Conservation (phyloP, 2,329 filamentous ascomycete genomes). For the Aspergillus costaricaensis region DNA sequence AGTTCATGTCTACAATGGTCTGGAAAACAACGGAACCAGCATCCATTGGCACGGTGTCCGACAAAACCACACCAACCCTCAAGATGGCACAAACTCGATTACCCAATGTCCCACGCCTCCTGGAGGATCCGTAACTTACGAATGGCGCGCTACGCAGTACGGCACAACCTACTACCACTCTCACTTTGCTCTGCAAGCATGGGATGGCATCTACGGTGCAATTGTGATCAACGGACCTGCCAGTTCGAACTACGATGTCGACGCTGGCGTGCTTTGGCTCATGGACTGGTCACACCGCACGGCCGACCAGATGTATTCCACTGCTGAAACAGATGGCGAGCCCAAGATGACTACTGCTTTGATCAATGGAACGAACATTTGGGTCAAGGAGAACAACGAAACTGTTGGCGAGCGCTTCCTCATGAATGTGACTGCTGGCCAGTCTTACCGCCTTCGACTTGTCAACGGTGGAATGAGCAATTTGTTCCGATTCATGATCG, state of each 20-base stretch:
- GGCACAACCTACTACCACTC: constrained; percentile 38
- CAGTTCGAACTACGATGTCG: not conserved
- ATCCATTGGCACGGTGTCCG: constrained; percentile 40
- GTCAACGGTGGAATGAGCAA: not conserved
- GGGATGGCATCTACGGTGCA: constrained; percentile 60
- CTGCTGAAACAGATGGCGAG: not conserved
- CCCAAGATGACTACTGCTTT: not conserved
- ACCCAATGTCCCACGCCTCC: constrained; percentile 45
- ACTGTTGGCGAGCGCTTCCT: not conserved
- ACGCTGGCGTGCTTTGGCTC: not conserved
- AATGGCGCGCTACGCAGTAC: constrained; percentile 40
- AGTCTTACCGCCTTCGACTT: not conserved
- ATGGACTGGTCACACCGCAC: not conserved
- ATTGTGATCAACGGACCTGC: constrained; percentile 23
- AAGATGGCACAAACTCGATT: constrained; percentile 35
- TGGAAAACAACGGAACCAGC: constrained; percentile 32
- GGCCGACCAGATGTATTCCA: not conserved
- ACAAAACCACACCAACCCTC: constrained; percentile 32
- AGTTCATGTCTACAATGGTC: constrained; percentile 58
- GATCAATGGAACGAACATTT: not conserved
- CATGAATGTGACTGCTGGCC: not conserved
- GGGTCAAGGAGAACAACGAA: not conserved
- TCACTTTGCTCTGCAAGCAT: constrained; percentile 41
- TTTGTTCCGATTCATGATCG: not conserved
- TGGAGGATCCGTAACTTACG: constrained; percentile 38